Evolutionary conservation across 2,329 filamentous ascomycete species (phyloP).

Genomic region (Chaetomiaceae sp.): DNA sequence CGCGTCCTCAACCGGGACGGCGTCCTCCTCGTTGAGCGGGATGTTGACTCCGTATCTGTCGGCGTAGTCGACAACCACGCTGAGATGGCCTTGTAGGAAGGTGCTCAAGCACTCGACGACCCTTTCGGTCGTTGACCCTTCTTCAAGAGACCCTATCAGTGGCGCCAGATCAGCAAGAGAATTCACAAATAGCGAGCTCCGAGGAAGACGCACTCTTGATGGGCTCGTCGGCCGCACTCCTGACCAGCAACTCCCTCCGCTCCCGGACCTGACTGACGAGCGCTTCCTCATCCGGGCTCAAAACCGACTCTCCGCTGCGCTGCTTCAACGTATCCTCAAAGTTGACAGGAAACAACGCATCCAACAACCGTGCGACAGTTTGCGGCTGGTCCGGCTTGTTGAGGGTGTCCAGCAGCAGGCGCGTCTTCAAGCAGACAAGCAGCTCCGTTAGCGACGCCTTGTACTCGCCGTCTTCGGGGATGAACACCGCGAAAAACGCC

Average conservation of each 20-base stretch:
- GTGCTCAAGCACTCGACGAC: conserved; percentile 31
- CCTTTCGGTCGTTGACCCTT: conserved; percentile 34
- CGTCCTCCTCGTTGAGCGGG: conserved; percentile 28
- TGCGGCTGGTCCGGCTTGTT: conserved; percentile 40
- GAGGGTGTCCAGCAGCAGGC: conserved; percentile 48
- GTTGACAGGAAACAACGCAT: conserved; percentile 50
- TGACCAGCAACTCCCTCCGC: conserved; percentile 42
- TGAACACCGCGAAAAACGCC: conserved; percentile 41
- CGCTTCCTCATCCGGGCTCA: conserved; percentile 48
- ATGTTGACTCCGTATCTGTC: conserved; percentile 35
- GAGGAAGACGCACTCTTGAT: conserved; percentile 23
- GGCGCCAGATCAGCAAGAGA: conserved; percentile 13
- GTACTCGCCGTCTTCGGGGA: conserved; percentile 33
- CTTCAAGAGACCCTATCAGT: conserved; percentile 31
- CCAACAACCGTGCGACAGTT: conserved; percentile 41
- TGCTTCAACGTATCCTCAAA: conserved; percentile 43
- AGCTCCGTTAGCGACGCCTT: conserved; percentile 36
- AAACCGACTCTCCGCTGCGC: conserved; percentile 38
- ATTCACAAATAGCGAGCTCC: not conserved
- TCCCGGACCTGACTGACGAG: conserved; percentile 39
- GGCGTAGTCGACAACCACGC: conserved; percentile 31
- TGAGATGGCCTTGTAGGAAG: conserved; percentile 29
- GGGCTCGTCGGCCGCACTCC: conserved; percentile 46
- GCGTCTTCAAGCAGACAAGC: conserved; percentile 43
- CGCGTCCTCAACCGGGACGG: not conserved